Conservation (phyloP, 495 filamentous ascomycete genomes). For the Penicillium waksmanii region DNA sequence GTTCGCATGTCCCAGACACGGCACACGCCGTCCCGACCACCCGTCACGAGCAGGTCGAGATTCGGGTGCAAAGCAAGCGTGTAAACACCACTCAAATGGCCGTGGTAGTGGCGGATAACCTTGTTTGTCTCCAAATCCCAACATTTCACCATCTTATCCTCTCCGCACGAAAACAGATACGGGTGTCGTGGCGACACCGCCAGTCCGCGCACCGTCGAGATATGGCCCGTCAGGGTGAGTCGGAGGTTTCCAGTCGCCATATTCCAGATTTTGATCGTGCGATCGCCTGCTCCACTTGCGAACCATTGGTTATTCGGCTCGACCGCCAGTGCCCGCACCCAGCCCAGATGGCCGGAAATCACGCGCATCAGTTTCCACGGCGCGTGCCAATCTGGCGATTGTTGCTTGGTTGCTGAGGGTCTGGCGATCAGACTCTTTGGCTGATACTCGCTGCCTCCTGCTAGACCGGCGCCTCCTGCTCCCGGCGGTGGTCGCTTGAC, state of each 20-base stretch:
- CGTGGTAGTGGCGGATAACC: conserved; percentile 98
- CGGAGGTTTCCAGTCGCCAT: conserved; percentile 82
- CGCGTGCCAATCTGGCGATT: conserved; percentile 90
- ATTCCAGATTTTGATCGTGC: conserved; percentile 99
- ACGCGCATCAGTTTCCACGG: conserved; percentile 99
- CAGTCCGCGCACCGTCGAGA: conserved; percentile 91
- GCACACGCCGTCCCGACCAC: conserved; percentile 90
- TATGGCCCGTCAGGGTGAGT: conserved; percentile 94
- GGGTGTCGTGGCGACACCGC: conserved; percentile 94
- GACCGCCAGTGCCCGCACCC: conserved; percentile 89
- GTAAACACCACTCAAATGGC: conserved; percentile 95
- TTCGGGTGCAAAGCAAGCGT: conserved; percentile 89
- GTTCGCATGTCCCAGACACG: conserved; percentile 99
- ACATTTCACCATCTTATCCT: conserved; percentile 99
- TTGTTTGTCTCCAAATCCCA: conserved; percentile 99
- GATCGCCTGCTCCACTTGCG: conserved; percentile 91
- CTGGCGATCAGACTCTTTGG: conserved; percentile 66
- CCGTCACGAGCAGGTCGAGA: conserved; percentile 91
- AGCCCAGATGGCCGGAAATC: conserved; percentile 94
- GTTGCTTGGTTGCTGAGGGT: conserved; percentile 69
- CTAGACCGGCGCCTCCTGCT: conserved; percentile 35
- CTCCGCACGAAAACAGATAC: conserved; percentile 96
- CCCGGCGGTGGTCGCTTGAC: conserved; percentile 40
- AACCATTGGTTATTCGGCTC: conserved; percentile 99
- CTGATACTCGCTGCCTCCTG: conserved; percentile 38